These are phyloP conservation scores for Paraglomus brasilianum DNA, from an alignment of 192 early-diverging fungal genomes.

Conservation along the genomic window DNA sequence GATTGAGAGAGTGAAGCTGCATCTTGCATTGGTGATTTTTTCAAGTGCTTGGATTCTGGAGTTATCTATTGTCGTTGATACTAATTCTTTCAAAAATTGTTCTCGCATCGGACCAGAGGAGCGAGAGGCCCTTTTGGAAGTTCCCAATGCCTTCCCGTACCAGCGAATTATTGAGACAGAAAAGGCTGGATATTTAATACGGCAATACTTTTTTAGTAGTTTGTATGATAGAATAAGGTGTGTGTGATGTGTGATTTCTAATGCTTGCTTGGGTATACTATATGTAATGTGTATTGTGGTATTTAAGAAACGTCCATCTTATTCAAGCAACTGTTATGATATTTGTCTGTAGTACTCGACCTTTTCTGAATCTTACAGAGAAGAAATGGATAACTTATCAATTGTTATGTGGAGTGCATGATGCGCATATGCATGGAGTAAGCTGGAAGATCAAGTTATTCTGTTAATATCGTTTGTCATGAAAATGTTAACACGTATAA, in stretches of 20 bases:
- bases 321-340: background rate
- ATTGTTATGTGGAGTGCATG: constrained; percentile 74
- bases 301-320: no score
- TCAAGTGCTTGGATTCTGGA: background rate
- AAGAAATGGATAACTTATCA: constrained; percentile 97
- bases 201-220: constrained; percentile 87
- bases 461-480: background rate
- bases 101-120: constrained; percentile 49
- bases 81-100: background rate
- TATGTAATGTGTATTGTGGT: background rate
- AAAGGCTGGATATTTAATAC: constrained; percentile 81
- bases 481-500: background rate
- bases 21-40: background rate
- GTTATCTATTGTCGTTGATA: background rate
- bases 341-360: constrained; percentile 69
- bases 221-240: constrained; percentile 96
- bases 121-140: constrained; percentile 55
- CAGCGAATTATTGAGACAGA: constrained; percentile 85
- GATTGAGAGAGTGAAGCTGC: no score
- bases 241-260: no score
- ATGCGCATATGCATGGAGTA: constrained; percentile 62
- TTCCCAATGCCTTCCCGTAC: constrained; percentile 80
- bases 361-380: constrained; percentile 82
- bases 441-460: background rate
- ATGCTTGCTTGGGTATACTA: background rate